Evolutionary conservation across 352 stramenopile species (phyloP).

Genomic region (Pythium scleroteichum): DNA sequence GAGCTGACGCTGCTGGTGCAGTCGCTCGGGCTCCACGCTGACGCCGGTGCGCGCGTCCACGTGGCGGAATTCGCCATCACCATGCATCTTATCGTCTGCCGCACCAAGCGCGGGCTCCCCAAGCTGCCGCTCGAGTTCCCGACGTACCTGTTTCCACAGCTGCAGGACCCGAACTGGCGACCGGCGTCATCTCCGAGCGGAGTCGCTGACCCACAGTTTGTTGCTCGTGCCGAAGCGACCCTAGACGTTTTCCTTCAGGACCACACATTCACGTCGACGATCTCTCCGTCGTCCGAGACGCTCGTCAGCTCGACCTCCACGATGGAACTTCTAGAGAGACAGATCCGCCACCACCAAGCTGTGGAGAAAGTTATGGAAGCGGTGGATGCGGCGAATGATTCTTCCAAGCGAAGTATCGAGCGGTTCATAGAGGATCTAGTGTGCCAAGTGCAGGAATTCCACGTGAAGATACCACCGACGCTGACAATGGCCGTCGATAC

Average conservation of each 20-base stretch:
- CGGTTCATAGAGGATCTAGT: slow-evolving; percentile 32
- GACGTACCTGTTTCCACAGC: slow-evolving; percentile 32
- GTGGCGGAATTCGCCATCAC: slow-evolving; percentile 32
- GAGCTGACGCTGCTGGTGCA: slow-evolving; percentile 31
- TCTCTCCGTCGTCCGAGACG: neutral
- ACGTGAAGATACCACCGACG: slow-evolving; percentile 20
- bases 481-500: slow-evolving; percentile 21
- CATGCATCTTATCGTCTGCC: slow-evolving; percentile 49
- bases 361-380: neutral
- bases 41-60: slow-evolving; percentile 7
- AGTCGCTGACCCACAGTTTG: neutral
- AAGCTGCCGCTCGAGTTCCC: slow-evolving; percentile 34
- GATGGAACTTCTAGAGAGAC: slow-evolving; percentile 5
- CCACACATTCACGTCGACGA: slow-evolving; percentile 10
- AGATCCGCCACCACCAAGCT: slow-evolving; percentile 4
- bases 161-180: slow-evolving; percentile 13
- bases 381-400: slow-evolving; percentile 8
- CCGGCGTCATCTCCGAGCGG: neutral
- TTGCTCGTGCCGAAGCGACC: neutral
- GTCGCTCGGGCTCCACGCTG: slow-evolving; percentile 23
- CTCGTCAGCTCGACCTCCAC: neutral
- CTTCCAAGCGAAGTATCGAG: slow-evolving; percentile 24
- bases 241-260: slow-evolving; percentile 16
- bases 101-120: slow-evolving; percentile 35
- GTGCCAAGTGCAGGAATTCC: slow-evolving; percentile 29